These are phyloP conservation scores for Kwoniella bestiolae DNA, from an alignment of 768 basidiomycete genomes.

Conservation along the genomic window DNA sequence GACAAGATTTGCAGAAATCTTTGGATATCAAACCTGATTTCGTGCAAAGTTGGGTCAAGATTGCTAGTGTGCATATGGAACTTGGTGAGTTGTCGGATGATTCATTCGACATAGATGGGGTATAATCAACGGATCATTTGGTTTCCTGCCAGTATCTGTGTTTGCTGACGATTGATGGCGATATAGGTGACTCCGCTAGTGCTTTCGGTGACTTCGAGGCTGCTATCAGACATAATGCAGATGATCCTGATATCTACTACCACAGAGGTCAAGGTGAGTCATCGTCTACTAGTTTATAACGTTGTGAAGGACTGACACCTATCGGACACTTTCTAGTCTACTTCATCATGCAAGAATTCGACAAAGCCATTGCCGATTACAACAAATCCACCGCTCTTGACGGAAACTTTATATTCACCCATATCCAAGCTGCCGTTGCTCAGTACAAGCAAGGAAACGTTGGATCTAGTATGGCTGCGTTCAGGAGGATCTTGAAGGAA, in stretches of 20 bases:
- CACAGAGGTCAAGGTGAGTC: conserved; percentile 90
- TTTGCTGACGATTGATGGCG: background rate
- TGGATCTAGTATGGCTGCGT: conserved; percentile 84
- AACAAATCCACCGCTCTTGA: conserved; percentile 86
- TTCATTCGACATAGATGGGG: too few relatives aligned
- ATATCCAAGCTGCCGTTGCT: conserved; percentile 95
- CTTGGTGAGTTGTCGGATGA: conserved; percentile 60
- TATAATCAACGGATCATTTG: too few relatives aligned
- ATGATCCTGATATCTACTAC: conserved; percentile 96
- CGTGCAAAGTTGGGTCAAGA: conserved; percentile 92
- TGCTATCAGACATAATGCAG: conserved; percentile 77
- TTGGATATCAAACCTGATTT: conserved; percentile 68
- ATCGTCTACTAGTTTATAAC: background rate
- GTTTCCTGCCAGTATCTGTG: background rate
- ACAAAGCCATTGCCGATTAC: conserved; percentile 86
- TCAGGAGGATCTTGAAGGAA: conserved; percentile 77
- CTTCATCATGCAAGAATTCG: conserved; percentile 92
- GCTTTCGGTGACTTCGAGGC: conserved; percentile 91
- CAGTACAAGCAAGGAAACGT: conserved; percentile 86
- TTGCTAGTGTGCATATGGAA: conserved; percentile 97
- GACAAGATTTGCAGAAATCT: conserved; percentile 78
- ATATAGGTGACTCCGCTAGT: conserved; percentile 66
- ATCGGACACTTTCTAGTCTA: conserved; percentile 64
- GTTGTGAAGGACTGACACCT: background rate
- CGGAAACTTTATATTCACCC: conserved; percentile 87